A percentile compares a stretch with the other conserved stretches of the same genome.
Evolutionary conservation across 768 basidiomycete species (phyloP).

Genomic region (Mycena floridula): DNA sequence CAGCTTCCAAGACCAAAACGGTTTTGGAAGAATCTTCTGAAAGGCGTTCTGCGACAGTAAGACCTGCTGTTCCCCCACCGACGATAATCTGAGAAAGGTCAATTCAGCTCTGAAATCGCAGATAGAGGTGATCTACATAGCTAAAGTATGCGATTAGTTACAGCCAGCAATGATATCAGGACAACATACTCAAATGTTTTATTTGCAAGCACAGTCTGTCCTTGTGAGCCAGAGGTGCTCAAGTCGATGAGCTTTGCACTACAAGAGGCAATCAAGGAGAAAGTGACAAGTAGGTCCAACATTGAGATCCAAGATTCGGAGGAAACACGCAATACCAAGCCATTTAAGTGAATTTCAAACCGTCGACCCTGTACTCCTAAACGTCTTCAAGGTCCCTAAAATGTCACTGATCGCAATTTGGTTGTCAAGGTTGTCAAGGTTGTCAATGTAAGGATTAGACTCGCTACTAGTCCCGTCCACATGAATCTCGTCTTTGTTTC

Average conservation of each 20-base stretch:
- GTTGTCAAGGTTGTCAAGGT: no score
- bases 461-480: no score
- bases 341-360: no score
- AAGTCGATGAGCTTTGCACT: constrained; percentile 7
- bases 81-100: constrained; percentile 15
- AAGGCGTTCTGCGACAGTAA: constrained; percentile 25
- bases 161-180: neutral
- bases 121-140: constrained; percentile 9
- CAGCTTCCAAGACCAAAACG: constrained; percentile 27
- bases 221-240: constrained; percentile 1
- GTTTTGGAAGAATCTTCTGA: constrained; percentile 16
- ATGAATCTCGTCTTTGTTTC: no score
- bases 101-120: neutral
- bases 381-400: no score
- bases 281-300: neutral
- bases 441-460: no score
- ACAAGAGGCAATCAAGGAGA: no score
- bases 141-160: neutral
- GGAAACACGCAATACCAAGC: no score
- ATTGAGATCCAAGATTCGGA: no score
- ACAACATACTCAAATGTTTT: constrained; percentile 9
- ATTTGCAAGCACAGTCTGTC: constrained; percentile 1
- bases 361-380: no score
- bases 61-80: constrained; percentile 29
- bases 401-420: no score